Conservation (phyloP, 2,329 filamentous ascomycete species). For the Trichoderma koningiopsis region DNA sequence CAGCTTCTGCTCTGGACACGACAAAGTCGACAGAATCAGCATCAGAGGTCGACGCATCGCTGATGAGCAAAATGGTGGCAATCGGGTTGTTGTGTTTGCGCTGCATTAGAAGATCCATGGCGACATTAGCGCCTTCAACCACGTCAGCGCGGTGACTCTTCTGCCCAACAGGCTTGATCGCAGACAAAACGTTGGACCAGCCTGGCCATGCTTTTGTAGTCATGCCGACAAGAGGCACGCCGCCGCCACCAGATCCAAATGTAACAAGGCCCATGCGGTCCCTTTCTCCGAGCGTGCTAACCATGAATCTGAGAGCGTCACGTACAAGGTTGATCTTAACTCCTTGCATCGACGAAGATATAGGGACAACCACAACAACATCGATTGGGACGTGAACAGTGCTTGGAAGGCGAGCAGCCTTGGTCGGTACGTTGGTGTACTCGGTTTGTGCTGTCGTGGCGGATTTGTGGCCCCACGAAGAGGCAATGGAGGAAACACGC, state of each 20-base stretch:
- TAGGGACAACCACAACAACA: constrained; percentile 92
- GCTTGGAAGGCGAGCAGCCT: constrained; percentile 43
- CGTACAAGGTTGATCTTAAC: constrained; percentile 94
- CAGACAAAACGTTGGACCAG: constrained; percentile 82
- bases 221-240: constrained; percentile 96
- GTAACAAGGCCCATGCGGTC: constrained; percentile 98
- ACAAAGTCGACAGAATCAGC: constrained; percentile 97
- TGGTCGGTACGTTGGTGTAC: constrained; percentile 73
- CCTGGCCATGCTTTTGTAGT: constrained; percentile 92
- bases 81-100: constrained; percentile 94
- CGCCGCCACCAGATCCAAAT: constrained; percentile 91
- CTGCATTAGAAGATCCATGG: constrained; percentile 98
- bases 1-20: constrained; percentile 91
- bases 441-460: constrained; percentile 88
- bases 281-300: constrained; percentile 83
- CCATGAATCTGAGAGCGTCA: constrained; percentile 89
- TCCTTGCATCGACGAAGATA: constrained; percentile 99
- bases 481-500: constrained; percentile 79
- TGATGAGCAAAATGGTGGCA: constrained; percentile 93
- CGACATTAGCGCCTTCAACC: constrained; percentile 95
- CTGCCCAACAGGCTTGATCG: constrained; percentile 90
- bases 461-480: constrained; percentile 80
- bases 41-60: constrained; percentile 93
- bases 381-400: constrained; percentile 88
- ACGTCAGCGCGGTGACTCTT: constrained; percentile 97